phyloP scores from a whole-genome alignment of 176 grass and related monocot species.

The Oryza punctata region DNA sequence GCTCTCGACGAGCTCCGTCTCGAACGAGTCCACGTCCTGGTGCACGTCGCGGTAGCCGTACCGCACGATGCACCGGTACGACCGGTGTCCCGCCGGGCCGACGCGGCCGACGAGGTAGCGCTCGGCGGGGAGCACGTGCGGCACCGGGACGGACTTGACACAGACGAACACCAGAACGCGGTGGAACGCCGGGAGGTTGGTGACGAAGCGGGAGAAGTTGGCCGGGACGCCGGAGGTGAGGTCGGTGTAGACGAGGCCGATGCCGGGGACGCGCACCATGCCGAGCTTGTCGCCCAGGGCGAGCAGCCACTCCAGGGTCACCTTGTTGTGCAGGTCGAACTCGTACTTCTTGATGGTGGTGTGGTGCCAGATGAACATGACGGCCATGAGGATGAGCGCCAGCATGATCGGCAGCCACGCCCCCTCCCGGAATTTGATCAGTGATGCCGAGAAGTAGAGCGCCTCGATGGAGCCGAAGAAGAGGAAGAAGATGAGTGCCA shows the following conservation, averaged over 20 bases:
- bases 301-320: slow-evolving; percentile 90
- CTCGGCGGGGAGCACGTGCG: slow-evolving; percentile 82
- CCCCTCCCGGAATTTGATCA: slow-evolving; percentile 90
- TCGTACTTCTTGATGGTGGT: slow-evolving; percentile 94
- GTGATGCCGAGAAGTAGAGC: slow-evolving; percentile 92
- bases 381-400: slow-evolving; percentile 65
- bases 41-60: slow-evolving; percentile 98
- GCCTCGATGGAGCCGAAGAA: slow-evolving; percentile 90
- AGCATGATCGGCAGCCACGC: slow-evolving; percentile 88
- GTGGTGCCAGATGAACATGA: slow-evolving; percentile 97
- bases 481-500: slow-evolving; percentile 75
- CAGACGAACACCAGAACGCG: slow-evolving; percentile 90
- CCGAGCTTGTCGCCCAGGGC: slow-evolving; percentile 78
- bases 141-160: slow-evolving; percentile 85
- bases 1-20: slow-evolving; percentile 83
- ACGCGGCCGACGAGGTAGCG: slow-evolving; percentile 93
- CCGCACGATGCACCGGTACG: slow-evolving; percentile 95
- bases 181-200: slow-evolving; percentile 96
- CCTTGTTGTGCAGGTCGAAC: slow-evolving; percentile 92
- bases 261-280: slow-evolving; percentile 92
- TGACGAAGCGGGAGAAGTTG: slow-evolving; percentile 97
- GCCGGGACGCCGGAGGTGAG: slow-evolving; percentile 86
- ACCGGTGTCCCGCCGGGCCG: slow-evolving; percentile 72
- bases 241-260: slow-evolving; percentile 94
- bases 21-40: slow-evolving; percentile 92